phyloP scores from a whole-genome alignment of 2,329 filamentous ascomycete species.

The Apiospora rasikravindrae region DNA sequence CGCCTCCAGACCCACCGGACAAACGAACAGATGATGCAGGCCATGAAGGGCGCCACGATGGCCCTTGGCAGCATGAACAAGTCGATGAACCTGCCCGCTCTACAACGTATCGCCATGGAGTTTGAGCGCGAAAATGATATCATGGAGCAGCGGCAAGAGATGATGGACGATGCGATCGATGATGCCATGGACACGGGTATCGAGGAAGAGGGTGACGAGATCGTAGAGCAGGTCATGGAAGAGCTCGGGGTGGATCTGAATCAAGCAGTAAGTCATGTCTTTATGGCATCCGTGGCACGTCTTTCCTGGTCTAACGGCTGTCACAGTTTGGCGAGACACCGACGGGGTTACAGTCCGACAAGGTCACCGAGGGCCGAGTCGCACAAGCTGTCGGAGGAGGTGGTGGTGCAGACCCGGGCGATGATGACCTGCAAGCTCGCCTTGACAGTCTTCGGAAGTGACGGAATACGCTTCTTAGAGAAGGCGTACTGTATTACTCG shows the following conservation, averaged over 20 bases:
- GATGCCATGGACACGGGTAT: conserved; percentile 90
- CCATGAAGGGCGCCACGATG: conserved; percentile 96
- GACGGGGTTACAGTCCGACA: conserved; percentile 75
- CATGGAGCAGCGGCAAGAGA: conserved; percentile 98
- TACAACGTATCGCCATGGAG: conserved; percentile 98
- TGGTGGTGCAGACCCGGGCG: conserved; percentile 67
- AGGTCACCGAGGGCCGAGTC: conserved; percentile 76
- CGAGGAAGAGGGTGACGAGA: conserved; percentile 95
- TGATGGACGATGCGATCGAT: conserved; percentile 99
- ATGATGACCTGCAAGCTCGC: conserved; percentile 92
- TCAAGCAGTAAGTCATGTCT: conserved; percentile 70
- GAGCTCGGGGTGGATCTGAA: conserved; percentile 95
- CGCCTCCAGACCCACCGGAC: conserved; percentile 97
- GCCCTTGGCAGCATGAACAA: conserved; percentile 96
- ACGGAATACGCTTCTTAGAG: neutral
- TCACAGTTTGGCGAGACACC: conserved; percentile 88
- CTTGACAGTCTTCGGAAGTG: conserved; percentile 81
- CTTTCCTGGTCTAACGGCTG: conserved; percentile 16
- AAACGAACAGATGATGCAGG: conserved; percentile 99
- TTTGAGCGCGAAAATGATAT: conserved; percentile 99
- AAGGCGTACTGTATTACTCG: neutral
- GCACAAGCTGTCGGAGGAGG: conserved; percentile 81
- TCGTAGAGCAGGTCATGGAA: conserved; percentile 94
- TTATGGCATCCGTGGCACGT: neutral
- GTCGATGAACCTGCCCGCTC: conserved; percentile 93